Conservation (phyloP, 2,329 filamentous ascomycete genomes). For the Xylariales sp. region DNA sequence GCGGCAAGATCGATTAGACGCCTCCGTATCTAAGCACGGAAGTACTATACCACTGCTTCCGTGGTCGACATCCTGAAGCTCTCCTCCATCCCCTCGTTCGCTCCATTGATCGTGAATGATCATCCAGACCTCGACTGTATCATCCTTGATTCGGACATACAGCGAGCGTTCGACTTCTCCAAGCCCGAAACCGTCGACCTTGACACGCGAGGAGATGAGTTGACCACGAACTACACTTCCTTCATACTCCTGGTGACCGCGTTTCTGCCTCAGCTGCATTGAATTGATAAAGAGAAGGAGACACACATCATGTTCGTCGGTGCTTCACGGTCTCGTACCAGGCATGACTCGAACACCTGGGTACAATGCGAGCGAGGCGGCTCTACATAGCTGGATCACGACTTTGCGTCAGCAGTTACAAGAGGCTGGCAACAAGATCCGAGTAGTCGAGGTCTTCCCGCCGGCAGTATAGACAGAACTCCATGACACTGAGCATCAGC, state of each 20-base stretch:
- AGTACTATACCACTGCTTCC: conserved; percentile 24
- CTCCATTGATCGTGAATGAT: conserved; percentile 24
- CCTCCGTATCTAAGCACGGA: conserved; percentile 37
- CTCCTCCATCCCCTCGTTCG: conserved; percentile 29
- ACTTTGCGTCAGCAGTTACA: conserved; percentile 40
- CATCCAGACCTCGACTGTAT: conserved; percentile 46
- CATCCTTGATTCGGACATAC: conserved; percentile 46
- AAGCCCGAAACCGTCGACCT: conserved; percentile 37
- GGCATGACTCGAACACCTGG: conserved; percentile 36
- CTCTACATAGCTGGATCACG: conserved; percentile 39
- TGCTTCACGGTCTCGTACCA: conserved; percentile 32
- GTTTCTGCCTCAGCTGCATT: conserved; percentile 38
- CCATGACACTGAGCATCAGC: conserved; percentile 33
- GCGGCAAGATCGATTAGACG: conserved; percentile 40
- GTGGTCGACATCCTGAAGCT: conserved; percentile 39
- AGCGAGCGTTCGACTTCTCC: conserved; percentile 38
- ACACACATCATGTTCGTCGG: conserved; percentile 22
- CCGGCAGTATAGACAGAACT: conserved; percentile 38
- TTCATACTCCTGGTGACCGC: conserved; percentile 38
- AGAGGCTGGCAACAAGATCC: conserved; percentile 24
- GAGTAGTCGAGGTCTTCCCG: conserved; percentile 40
- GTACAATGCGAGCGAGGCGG: conserved; percentile 46
- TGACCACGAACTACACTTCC: conserved; percentile 41
- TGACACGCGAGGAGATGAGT: conserved; percentile 31
- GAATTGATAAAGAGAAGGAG: conserved; percentile 5